Conservation (phyloP, 2,329 filamentous ascomycete genomes). For the Aspergillus flavus region DNA sequence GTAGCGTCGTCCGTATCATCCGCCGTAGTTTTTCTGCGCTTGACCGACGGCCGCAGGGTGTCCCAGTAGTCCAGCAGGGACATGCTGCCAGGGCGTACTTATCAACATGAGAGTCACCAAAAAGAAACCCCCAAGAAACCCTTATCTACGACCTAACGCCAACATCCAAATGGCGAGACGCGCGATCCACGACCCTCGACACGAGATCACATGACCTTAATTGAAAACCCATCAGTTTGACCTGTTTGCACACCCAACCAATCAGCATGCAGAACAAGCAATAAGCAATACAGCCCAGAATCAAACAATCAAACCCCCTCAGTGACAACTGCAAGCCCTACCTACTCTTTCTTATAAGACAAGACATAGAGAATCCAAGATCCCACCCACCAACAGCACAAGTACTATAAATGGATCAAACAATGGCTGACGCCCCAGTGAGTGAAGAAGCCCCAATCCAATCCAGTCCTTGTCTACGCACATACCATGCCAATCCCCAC, state of each 20-base stretch:
- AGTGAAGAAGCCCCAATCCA: background rate
- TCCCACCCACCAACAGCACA: background rate
- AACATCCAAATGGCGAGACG: background rate
- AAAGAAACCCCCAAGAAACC: background rate
- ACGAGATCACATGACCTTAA: slow-evolving; percentile 34
- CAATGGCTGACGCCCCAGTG: background rate
- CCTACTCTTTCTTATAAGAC: background rate
- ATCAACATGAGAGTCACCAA: background rate
- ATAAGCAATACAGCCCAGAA: background rate
- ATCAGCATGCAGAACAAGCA: background rate
- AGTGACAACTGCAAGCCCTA: background rate
- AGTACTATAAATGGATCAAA: background rate
- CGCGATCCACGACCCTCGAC: slow-evolving; percentile 22
- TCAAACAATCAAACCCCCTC: background rate
- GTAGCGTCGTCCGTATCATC: slow-evolving; percentile 11
- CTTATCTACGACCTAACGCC: background rate
- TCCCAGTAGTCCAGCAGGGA: slow-evolving; percentile 42
- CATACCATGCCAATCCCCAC: slow-evolving; percentile 11
- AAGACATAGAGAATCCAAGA: background rate
- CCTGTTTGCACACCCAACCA: slow-evolving; percentile 4
- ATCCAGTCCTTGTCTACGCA: background rate
- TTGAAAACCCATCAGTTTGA: slow-evolving; percentile 23
- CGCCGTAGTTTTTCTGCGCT: slow-evolving; percentile 34
- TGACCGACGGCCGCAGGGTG: slow-evolving; percentile 31
- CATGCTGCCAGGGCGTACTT: slow-evolving; percentile 25